Evolutionary conservation across 495 filamentous ascomycete genomes (phyloP).

Genomic region (Saxispiralis lemnorum): DNA sequence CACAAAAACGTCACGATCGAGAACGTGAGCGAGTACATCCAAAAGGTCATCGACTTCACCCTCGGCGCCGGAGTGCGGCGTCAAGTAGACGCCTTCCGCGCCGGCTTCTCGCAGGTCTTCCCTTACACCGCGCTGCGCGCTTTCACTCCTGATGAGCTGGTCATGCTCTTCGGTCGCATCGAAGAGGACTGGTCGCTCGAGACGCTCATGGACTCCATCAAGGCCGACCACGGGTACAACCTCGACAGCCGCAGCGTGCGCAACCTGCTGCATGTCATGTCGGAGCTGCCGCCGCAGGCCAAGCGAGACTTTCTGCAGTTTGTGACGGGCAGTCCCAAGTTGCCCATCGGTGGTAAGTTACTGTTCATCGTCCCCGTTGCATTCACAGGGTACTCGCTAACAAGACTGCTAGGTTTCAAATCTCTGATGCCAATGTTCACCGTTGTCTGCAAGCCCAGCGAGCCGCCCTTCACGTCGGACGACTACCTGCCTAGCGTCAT

Average conservation of each 20-base stretch:
- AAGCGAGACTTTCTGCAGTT: conserved; percentile 95
- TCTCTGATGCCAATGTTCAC: conserved; percentile 94
- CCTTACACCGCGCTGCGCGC: conserved; percentile 80
- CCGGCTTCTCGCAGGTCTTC: conserved; percentile 91
- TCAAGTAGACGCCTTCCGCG: conserved; percentile 81
- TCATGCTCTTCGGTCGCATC: conserved; percentile 82
- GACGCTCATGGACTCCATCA: conserved; percentile 94
- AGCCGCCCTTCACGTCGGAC: conserved; percentile 83
- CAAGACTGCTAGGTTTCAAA: conserved; percentile 65
- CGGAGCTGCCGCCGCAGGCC: conserved; percentile 54
- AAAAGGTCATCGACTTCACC: conserved; percentile 81
- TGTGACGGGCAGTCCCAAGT: conserved; percentile 92
- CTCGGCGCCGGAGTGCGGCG: conserved; percentile 69
- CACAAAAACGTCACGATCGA: conserved; percentile 65
- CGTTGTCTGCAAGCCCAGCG: conserved; percentile 94
- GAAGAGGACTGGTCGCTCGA: conserved; percentile 98
- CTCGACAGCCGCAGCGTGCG: conserved; percentile 96
- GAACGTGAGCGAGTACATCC: conserved; percentile 74
- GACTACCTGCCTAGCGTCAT: conserved; percentile 97
- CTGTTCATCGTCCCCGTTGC: not conserved
- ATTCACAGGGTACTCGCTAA: conserved; percentile 13
- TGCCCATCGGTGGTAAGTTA: conserved; percentile 84
- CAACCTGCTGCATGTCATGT: conserved; percentile 90
- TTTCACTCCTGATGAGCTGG: conserved; percentile 92
- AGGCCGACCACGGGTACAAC: conserved; percentile 98